Evolutionary conservation across 2,329 filamentous ascomycete genomes (phyloP).

Genomic region (Zymoseptoria crescenta): DNA sequence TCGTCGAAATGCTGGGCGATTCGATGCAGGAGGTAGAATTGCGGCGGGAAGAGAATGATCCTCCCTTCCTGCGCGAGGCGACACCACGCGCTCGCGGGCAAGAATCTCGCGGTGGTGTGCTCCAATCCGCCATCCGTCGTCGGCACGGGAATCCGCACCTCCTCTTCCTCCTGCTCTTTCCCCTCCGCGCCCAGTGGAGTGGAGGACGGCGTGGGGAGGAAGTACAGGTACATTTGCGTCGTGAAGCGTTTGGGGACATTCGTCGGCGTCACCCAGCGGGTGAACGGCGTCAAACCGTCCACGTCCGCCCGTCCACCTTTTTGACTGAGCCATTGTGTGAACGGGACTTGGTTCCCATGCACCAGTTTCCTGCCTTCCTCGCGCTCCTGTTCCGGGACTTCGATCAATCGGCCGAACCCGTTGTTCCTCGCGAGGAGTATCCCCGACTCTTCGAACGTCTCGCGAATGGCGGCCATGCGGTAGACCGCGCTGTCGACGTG

Average conservation of each 20-base stretch:
- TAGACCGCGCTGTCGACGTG: slow-evolving; percentile 69
- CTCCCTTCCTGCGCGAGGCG: slow-evolving; percentile 52
- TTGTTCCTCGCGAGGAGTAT: slow-evolving; percentile 63
- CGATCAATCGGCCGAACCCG: slow-evolving; percentile 49
- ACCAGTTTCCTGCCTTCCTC: slow-evolving; percentile 61
- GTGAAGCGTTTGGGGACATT: slow-evolving; percentile 70
- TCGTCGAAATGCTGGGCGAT: slow-evolving; percentile 27
- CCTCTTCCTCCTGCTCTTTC: slow-evolving; percentile 27
- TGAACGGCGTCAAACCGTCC: slow-evolving; percentile 69
- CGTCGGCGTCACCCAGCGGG: slow-evolving; percentile 80
- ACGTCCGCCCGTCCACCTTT: slow-evolving; percentile 57
- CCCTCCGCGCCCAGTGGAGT: slow-evolving; percentile 24
- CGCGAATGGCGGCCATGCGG: slow-evolving; percentile 73
- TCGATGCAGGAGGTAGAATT: slow-evolving; percentile 64
- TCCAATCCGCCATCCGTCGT: slow-evolving; percentile 63
- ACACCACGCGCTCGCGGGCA: slow-evolving; percentile 63
- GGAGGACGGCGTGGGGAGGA: slow-evolving; percentile 53
- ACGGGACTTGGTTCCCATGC: slow-evolving; percentile 58
- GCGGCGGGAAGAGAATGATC: slow-evolving; percentile 84
- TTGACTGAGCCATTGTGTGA: slow-evolving; percentile 55
- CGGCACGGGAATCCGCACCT: slow-evolving; percentile 58
- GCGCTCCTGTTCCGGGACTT: slow-evolving; percentile 51
- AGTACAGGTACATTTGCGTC: slow-evolving; percentile 95
- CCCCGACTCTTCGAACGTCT: slow-evolving; percentile 93
- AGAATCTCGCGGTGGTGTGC: slow-evolving; percentile 70